These are phyloP conservation scores for Gaultheria prostrata DNA, from an alignment of 148 eudicot genomes.

Conservation along the genomic window DNA sequence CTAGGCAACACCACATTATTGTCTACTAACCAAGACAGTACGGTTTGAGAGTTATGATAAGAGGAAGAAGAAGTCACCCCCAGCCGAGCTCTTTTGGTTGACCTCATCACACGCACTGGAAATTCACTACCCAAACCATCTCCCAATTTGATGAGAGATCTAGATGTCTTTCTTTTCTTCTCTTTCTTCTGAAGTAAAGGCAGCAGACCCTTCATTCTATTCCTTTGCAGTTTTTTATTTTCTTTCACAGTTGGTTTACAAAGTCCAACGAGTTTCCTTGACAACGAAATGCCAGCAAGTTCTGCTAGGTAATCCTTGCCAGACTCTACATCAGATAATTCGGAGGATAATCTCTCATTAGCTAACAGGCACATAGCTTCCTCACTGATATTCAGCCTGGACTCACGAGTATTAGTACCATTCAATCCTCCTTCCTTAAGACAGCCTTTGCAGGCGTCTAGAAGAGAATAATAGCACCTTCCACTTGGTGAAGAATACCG, in stretches of 20 bases:
- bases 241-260: constrained; percentile 5
- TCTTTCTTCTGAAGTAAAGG: constrained; percentile 15
- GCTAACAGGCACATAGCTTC: constrained; percentile 18
- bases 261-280: constrained; percentile 15
- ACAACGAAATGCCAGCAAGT: constrained; percentile 13
- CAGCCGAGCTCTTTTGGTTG: constrained; percentile 59
- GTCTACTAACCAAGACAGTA: constrained; percentile 82
- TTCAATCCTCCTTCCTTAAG: constrained; percentile 23
- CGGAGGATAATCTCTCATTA: constrained; percentile 8
- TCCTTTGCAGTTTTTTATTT: constrained; percentile 20
- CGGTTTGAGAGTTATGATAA: constrained; percentile 44
- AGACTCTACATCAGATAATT: constrained; percentile 10
- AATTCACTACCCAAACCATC: constrained; percentile 24
- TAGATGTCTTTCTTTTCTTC: constrained; percentile 31
- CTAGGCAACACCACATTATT: constrained; percentile 55
- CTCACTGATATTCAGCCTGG: constrained; percentile 16
- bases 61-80: constrained; percentile 31
- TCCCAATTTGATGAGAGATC: constrained; percentile 23
- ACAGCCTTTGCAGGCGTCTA: constrained; percentile 45
- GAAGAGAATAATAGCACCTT: constrained; percentile 39
- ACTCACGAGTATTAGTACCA: constrained; percentile 13
- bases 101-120: constrained; percentile 35
- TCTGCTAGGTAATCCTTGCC: background rate
- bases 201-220: constrained; percentile 20
- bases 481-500: constrained; percentile 51